Evolutionary conservation across 108 stramenopile species (phyloP).

Genomic region (Stephanodiscus minutulus): DNA sequence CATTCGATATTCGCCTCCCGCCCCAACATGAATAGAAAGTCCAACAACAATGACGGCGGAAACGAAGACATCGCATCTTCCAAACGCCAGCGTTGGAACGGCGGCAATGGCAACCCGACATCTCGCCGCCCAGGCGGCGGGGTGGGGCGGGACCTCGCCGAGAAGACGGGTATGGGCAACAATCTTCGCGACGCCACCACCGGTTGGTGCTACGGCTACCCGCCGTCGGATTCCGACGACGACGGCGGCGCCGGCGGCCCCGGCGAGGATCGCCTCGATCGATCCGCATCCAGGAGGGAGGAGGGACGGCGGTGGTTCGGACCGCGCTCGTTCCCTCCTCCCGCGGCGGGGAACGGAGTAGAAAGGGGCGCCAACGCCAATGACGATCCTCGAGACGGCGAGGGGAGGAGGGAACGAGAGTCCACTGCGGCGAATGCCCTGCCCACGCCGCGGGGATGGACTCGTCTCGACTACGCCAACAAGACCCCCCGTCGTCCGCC

Average conservation of each 20-base stretch:
- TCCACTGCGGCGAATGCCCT: constrained; percentile 4
- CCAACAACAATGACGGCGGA: constrained; percentile 1
- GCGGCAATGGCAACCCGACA: background rate
- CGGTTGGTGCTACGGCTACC: constrained; percentile 24
- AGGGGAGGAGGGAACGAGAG: background rate
- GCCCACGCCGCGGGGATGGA: constrained; percentile 35
- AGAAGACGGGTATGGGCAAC: constrained; percentile 15
- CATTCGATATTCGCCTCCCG: too few relatives aligned
- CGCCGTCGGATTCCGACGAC: constrained; percentile 31
- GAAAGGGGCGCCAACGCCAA: background rate
- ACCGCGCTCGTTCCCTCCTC: constrained; percentile 11
- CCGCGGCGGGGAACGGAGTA: background rate
- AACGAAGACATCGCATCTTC: background rate
- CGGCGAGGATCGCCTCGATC: background rate
- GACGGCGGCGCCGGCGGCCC: background rate
- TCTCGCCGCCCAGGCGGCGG: background rate
- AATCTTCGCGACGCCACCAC: constrained; percentile 2
- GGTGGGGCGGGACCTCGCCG: constrained; percentile 21
- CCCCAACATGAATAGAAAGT: constrained; percentile 11
- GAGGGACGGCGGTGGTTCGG: constrained; percentile 12
- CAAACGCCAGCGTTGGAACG: constrained; percentile 5
- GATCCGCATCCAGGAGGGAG: background rate
- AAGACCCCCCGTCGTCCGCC: constrained; percentile 4
- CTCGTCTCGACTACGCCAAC: too few relatives aligned
- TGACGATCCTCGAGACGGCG: background rate